These are phyloP conservation scores for Bryoerythrophyllum caledonicum DNA, from an alignment of 225 moss, liverwort and hornwort species.

Conservation along the genomic window DNA sequence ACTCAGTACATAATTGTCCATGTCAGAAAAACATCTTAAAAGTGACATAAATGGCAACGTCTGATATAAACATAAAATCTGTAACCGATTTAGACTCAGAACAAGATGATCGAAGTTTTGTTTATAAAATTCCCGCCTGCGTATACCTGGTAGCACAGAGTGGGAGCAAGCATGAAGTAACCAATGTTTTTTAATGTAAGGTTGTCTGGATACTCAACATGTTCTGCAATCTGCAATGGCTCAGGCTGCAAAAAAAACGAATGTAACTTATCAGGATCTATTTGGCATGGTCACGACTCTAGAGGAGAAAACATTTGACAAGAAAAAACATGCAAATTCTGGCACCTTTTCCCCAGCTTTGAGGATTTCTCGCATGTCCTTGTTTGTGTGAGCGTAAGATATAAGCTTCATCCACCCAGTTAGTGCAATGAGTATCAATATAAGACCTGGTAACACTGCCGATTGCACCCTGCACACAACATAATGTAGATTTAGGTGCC, in stretches of 20 bases:
- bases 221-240: conserved; percentile 38
- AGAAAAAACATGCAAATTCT: neutral
- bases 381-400: conserved; percentile 78
- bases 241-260: conserved; percentile 54
- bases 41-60: neutral
- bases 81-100: neutral
- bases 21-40: neutral
- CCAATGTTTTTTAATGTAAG: conserved; percentile 63
- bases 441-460: conserved; percentile 60
- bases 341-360: conserved; percentile 57
- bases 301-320: neutral
- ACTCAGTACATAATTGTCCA: neutral
- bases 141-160: conserved; percentile 90
- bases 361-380: conserved; percentile 55
- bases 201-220: conserved; percentile 75
- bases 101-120: neutral
- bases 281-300: neutral
- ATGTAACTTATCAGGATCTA: neutral
- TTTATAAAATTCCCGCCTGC: neutral
- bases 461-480: conserved; percentile 67
- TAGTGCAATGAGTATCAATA: conserved; percentile 64
- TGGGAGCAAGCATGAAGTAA: conserved; percentile 93
- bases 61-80: neutral
- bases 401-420: conserved; percentile 82
- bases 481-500: neutral